Evolutionary conservation across 305 asterid genomes (phyloP).

Genomic region (Plantago lanceolata): DNA sequence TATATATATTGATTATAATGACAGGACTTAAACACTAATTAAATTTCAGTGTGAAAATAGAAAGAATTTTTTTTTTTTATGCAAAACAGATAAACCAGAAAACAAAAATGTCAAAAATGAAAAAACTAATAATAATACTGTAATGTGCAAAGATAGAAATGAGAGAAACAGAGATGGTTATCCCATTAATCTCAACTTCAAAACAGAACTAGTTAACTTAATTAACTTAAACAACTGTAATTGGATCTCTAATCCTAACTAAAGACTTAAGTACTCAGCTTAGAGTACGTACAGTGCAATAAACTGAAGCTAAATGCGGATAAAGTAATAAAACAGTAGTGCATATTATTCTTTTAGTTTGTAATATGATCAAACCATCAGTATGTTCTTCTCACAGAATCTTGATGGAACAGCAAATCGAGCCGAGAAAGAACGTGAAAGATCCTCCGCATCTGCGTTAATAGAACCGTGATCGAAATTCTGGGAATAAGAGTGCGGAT

Average conservation of each 20-base stretch:
- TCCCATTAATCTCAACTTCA: neutral
- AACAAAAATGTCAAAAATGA: too few relatives aligned
- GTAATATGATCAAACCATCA: slow-evolving; percentile 25
- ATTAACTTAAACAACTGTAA: neutral
- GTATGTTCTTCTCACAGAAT: slow-evolving; percentile 39
- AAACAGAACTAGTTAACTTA: neutral
- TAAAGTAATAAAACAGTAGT: neutral
- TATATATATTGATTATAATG: too few relatives aligned
- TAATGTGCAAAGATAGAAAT: neutral
- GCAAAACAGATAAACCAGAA: too few relatives aligned
- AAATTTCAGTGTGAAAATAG: too few relatives aligned
- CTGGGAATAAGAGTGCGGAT: slow-evolving; percentile 60
- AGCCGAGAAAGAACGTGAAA: slow-evolving; percentile 72
- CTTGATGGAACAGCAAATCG: slow-evolving; percentile 69
- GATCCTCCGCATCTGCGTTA: slow-evolving; percentile 43
- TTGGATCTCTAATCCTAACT: neutral
- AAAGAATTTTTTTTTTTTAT: too few relatives aligned
- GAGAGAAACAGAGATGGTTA: neutral
- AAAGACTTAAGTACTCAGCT: neutral
- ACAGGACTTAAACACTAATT: too few relatives aligned
- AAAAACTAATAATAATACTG: too few relatives aligned
- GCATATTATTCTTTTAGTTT: neutral
- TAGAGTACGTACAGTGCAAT: neutral
- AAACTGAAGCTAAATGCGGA: neutral
- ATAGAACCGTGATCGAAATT: slow-evolving; percentile 61